Evolutionary conservation across 495 filamentous ascomycete genomes (phyloP).

Genomic region (Sporormia fimetaria): DNA sequence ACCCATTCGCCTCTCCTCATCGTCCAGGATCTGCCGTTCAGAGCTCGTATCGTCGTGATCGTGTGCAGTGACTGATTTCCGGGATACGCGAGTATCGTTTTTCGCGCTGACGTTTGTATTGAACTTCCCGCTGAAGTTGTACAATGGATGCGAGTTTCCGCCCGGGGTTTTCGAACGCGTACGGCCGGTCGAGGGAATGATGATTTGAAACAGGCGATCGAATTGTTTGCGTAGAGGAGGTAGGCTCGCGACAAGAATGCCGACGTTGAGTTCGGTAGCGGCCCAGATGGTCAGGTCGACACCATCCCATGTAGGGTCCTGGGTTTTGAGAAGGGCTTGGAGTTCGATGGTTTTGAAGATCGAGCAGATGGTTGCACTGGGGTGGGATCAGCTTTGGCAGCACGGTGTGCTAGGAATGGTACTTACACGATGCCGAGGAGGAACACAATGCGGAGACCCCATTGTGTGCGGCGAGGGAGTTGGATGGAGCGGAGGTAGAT

Average conservation of each 20-base stretch:
- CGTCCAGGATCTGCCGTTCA: too few relatives aligned
- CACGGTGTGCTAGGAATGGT: not conserved
- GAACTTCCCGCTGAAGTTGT: too few relatives aligned
- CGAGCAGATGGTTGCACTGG: conserved; percentile 7
- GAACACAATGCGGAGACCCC: conserved; percentile 8
- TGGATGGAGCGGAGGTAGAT: conserved; percentile 10
- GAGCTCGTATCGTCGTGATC: too few relatives aligned
- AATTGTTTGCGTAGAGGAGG: conserved; percentile 10
- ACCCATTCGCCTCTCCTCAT: too few relatives aligned
- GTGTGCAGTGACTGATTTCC: too few relatives aligned
- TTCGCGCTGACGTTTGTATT: too few relatives aligned
- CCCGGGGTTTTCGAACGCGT: too few relatives aligned
- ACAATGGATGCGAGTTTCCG: not conserved
- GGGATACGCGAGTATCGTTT: too few relatives aligned
- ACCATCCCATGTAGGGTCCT: conserved; percentile 4
- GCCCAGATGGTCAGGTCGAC: conserved; percentile 9
- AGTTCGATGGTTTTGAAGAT: conserved; percentile 6
- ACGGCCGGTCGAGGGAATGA: conserved; percentile 1
- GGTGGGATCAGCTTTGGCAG: not conserved
- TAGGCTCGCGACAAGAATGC: conserved; percentile 9
- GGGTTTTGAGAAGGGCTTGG: not conserved
- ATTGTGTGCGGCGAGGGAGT: conserved; percentile 9
- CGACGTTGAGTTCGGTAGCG: conserved; percentile 6
- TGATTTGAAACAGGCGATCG: conserved; percentile 4
- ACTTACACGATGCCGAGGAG: conserved; percentile 9